These are phyloP conservation scores for Toxoplasma gondii DNA, from an alignment of 169 alveolate genomes.

Conservation along the genomic window DNA sequence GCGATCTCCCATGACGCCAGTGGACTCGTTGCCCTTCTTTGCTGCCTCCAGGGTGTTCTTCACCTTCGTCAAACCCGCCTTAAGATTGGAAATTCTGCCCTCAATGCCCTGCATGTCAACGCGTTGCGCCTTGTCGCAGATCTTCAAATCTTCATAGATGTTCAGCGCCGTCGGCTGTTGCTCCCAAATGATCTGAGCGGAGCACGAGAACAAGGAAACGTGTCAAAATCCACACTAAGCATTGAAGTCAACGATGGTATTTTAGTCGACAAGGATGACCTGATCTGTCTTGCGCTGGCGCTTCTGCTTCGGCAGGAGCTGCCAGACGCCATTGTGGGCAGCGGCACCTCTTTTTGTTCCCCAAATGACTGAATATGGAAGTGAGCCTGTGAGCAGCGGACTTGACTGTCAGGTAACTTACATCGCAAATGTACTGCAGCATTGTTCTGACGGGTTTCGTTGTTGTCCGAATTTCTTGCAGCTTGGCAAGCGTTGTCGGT, in stretches of 20 bases:
- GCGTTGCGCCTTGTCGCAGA: conserved; percentile 70
- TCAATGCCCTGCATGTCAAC: conserved; percentile 71
- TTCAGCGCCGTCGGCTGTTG: conserved; percentile 70
- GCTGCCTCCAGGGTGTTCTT: conserved; percentile 71
- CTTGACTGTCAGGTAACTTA: neutral
- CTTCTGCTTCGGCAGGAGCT: no score
- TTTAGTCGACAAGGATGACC: neutral
- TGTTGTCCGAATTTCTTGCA: conserved; percentile 86
- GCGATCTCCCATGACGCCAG: conserved; percentile 74
- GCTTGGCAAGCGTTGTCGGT: conserved; percentile 85
- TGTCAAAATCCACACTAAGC: neutral
- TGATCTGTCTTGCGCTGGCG: neutral
- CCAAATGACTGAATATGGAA: no score
- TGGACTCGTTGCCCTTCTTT: conserved; percentile 70
- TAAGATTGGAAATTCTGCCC: conserved; percentile 67
- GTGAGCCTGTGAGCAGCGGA: no score
- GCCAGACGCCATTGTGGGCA: no score
- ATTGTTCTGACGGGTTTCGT: conserved; percentile 89
- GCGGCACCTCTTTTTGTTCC: no score
- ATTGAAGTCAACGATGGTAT: neutral
- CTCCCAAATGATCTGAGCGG: conserved; percentile 69
- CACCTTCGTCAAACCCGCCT: conserved; percentile 56
- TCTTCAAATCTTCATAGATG: conserved; percentile 63
- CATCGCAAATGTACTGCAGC: conserved; percentile 85
- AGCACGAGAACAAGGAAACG: neutral